phyloP scores from a whole-genome alignment of 495 filamentous ascomycete species.

The Lasiosphaeria hispida region DNA sequence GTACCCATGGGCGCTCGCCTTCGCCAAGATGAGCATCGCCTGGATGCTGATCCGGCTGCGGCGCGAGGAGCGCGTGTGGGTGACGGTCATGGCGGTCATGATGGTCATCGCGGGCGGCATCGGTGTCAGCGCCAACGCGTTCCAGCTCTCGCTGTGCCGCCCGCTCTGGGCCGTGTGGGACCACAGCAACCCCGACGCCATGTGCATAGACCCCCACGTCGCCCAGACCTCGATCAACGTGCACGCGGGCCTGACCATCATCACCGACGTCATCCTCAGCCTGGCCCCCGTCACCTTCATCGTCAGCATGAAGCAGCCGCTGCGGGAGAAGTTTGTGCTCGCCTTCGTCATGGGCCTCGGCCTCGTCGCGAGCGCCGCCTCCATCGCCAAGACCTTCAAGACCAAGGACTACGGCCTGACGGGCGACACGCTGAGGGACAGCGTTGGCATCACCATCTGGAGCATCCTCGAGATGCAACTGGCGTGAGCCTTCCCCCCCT shows the following conservation, averaged over 20 bases:
- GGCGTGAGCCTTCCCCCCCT: slow-evolving; percentile 10
- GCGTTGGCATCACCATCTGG: slow-evolving; percentile 28
- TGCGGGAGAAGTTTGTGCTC: slow-evolving; percentile 31
- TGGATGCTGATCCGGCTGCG: slow-evolving; percentile 34
- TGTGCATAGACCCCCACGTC: slow-evolving; percentile 18
- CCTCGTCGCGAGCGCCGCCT: slow-evolving; percentile 26
- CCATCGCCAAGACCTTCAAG: slow-evolving; percentile 30
- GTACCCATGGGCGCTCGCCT: slow-evolving; percentile 27
- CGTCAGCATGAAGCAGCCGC: slow-evolving; percentile 27
- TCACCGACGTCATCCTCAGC: slow-evolving; percentile 33
- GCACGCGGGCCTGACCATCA: slow-evolving; percentile 24
- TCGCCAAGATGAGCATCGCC: slow-evolving; percentile 35
- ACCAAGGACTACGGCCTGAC: slow-evolving; percentile 20
- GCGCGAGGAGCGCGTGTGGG: slow-evolving; percentile 23
- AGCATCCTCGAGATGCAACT: slow-evolving; percentile 29
- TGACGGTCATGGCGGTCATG: slow-evolving; percentile 22
- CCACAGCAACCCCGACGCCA: slow-evolving; percentile 15
- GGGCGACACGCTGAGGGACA: slow-evolving; percentile 21
- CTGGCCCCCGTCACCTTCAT: slow-evolving; percentile 33
- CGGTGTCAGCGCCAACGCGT: slow-evolving; percentile 20
- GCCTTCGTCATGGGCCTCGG: slow-evolving; percentile 34
- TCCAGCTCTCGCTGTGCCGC: slow-evolving; percentile 30
- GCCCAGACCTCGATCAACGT: slow-evolving; percentile 25
- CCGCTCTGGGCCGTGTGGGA: slow-evolving; percentile 33
- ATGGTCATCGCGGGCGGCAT: slow-evolving; percentile 26